A percentile compares a stretch with the other conserved stretches of the same genome.
Evolutionary conservation across 2,329 filamentous ascomycete species (phyloP).

Genomic region (Elsinoe arachidis): DNA sequence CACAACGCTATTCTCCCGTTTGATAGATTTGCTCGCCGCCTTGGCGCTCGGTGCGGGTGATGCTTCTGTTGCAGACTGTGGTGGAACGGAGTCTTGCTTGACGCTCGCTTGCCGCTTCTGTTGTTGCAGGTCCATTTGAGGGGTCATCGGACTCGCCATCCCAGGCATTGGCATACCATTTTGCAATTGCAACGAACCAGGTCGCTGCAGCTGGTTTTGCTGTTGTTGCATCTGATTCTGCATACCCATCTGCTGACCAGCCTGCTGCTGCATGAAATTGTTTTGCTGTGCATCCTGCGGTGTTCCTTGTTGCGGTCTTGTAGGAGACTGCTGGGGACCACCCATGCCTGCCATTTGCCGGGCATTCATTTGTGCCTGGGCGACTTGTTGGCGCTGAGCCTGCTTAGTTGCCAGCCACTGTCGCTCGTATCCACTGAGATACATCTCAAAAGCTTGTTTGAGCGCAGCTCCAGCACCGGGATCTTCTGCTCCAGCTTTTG

Average conservation of each 20-base stretch:
- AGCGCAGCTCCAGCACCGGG: conserved; percentile 62
- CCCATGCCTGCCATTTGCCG: conserved; percentile 34
- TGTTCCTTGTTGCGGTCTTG: conserved; percentile 18
- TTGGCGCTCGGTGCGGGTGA: conserved; percentile 14
- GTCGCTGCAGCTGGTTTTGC: conserved; percentile 10
- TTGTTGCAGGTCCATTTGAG: conserved; percentile 30
- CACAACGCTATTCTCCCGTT: conserved; percentile 14
- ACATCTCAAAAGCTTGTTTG: conserved; percentile 63
- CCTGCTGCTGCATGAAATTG: conserved; percentile 22
- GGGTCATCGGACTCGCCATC: conserved; percentile 25
- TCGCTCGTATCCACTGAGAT: conserved; percentile 69
- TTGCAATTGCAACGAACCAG: conserved; percentile 28
- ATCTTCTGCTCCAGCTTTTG: conserved; percentile 37
- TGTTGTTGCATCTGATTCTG: conserved; percentile 12
- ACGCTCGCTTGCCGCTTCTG: conserved; percentile 24
- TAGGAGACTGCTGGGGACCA: conserved; percentile 26
- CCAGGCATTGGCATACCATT: conserved; percentile 32
- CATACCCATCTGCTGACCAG: conserved; percentile 18
- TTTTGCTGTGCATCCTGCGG: conserved; percentile 14
- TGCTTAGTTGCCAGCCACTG: conserved; percentile 50
- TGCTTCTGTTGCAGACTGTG: conserved; percentile 11
- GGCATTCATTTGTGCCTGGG: conserved; percentile 26
- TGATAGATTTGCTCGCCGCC: conserved; percentile 13
- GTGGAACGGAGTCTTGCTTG: conserved; percentile 14
- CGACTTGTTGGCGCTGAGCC: conserved; percentile 27